Evolutionary conservation across 495 filamentous ascomycete genomes (phyloP), one percentile per base, ranked within the genome.

Genomic region (Talaromyces proteolyticus): DNA sequence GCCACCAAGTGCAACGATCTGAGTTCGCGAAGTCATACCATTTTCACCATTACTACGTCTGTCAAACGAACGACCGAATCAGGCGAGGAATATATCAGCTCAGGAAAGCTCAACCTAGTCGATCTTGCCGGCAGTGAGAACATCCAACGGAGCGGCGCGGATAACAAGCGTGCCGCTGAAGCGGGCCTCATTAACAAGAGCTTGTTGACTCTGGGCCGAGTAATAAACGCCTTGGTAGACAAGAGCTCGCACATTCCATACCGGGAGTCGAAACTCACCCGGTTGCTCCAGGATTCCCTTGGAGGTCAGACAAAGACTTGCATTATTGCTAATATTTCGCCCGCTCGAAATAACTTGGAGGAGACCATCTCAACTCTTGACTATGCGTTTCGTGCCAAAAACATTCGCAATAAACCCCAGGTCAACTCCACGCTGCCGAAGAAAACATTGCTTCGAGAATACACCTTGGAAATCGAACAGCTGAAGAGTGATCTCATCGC

Each of bases 1-100:
- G 91, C 93, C 6, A 98, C 93, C 3, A 97, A 96, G 63, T 98
- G 93, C 73, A 98, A 98, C 62, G 94, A 98, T 59, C 77, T 96
- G 18, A 95, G 90, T 69, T 94, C 88, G 51, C 82, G 93, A 61
- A 95, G 91, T 67, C 93, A 98, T 56, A 97, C 93, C 0, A 84
- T 98, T 4, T 98, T 98, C 57, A 96, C 94, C 0, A 85, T 97
- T 45, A 96, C 92, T 0, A 88, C 88, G 0, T 84, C 87, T 56
- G 85, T 88, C 45, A 96, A 95, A 61, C 82, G 84, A 14, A 82
- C 81, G 3, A 79, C 80, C 0, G 90, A 95, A 12, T 85, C 86
- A 47, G 87, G 87, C 3, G 91, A 96, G 63, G 92, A 97, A 37
- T 91, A 88, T 64, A 72, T 98, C n/a, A 89, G 85, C 60, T 84